A percentile compares a stretch with the other conserved stretches of the same genome.
Conservation (phyloP, 257 asterid genomes). For the Nicotiana obtusifolia region DNA sequence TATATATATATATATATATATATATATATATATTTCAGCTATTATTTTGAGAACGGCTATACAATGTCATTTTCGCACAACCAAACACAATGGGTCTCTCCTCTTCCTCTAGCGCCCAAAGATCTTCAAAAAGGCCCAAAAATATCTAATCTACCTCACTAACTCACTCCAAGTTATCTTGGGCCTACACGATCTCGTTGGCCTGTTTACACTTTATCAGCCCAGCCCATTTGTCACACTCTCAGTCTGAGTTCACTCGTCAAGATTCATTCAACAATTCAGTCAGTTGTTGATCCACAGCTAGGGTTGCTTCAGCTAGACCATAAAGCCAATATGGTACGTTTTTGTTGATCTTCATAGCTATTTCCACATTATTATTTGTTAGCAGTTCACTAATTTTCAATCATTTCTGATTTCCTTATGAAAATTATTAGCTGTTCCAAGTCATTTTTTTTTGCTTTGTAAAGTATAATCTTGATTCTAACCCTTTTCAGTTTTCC, state of each 20-base stretch:
- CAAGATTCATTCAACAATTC: neutral
- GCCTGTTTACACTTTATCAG: neutral
- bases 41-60: too few species aligned
- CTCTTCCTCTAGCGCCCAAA: neutral
- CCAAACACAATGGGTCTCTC: too few species aligned
- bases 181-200: neutral
- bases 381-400: neutral
- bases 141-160: neutral
- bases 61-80: too few species aligned
- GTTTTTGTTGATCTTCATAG: neutral
- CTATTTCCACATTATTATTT: neutral
- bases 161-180: neutral
- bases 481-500: neutral
- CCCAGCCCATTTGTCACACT: neutral
- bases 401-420: neutral
- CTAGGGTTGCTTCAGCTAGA: slow-evolving; percentile 2
- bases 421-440: neutral
- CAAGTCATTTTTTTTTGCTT: too few species aligned
- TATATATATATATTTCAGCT: too few species aligned
- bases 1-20: too few species aligned
- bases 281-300: neutral
- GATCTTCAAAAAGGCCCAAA: neutral
- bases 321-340: neutral
- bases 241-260: neutral
- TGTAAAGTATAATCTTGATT: neutral